These are phyloP conservation scores for Nidularia sp. DNA, from an alignment of 768 basidiomycete species.

Conservation along the genomic window DNA sequence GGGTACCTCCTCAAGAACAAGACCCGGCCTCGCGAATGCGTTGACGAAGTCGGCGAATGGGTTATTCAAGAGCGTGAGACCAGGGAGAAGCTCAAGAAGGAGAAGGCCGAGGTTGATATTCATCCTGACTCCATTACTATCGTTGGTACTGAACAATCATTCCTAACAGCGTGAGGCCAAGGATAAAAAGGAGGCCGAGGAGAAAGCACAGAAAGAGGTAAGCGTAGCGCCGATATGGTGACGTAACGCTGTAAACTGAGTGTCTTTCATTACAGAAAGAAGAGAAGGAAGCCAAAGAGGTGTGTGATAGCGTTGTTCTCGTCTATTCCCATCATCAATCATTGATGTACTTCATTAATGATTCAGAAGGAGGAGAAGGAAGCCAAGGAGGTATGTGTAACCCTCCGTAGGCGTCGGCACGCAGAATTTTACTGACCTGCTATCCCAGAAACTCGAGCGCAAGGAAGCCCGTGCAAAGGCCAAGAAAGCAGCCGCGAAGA, in stretches of 20 bases:
- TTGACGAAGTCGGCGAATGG: conserved; percentile 79
- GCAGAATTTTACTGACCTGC: conserved; percentile 5
- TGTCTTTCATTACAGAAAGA: conserved; percentile 29
- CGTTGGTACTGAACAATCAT: conserved; percentile 10
- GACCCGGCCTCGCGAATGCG: conserved; percentile 82
- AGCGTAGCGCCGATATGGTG: neutral
- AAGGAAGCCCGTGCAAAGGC: conserved; percentile 53
- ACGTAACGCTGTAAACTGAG: neutral
- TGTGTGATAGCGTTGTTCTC: conserved; percentile 15
- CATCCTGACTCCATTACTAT: conserved; percentile 3
- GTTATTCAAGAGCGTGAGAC: conserved; percentile 77
- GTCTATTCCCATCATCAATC: conserved; percentile 2
- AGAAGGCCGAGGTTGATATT: conserved; percentile 52
- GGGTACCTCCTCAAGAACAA: conserved; percentile 88
- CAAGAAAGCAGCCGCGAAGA: conserved; percentile 41
- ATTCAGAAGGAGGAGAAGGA: conserved; percentile 48
- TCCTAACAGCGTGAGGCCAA: conserved; percentile 66
- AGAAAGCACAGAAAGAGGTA: conserved; percentile 56
- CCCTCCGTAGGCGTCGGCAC: neutral
- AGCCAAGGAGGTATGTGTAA: conserved; percentile 49
- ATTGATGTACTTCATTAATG: conserved; percentile 14
- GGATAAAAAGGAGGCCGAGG: conserved; percentile 75
- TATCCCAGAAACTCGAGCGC: conserved; percentile 46
- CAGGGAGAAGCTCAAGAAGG: conserved; percentile 80
- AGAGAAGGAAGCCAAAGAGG: conserved; percentile 51